phyloP scores from a whole-genome alignment of 2,329 filamentous ascomycete genomes.

The Microthyrium microscopicum region DNA sequence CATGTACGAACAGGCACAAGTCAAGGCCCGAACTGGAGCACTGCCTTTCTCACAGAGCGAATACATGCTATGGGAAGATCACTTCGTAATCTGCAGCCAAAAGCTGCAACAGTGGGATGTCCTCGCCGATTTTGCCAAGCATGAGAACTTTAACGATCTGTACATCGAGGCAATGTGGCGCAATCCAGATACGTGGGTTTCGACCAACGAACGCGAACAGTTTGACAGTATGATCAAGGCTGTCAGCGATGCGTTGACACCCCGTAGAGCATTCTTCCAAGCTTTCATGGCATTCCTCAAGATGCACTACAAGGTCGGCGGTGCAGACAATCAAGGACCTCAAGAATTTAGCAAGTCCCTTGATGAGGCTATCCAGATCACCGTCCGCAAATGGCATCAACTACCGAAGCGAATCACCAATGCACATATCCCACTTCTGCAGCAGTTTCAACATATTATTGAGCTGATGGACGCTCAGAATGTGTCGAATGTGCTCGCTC shows the following conservation, averaged over 20 bases:
- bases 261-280: slow-evolving; percentile 88
- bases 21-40: slow-evolving; percentile 92
- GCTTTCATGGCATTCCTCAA: slow-evolving; percentile 95
- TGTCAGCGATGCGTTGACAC: slow-evolving; percentile 92
- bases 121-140: slow-evolving; percentile 90
- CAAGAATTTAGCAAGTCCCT: slow-evolving; percentile 78
- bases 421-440: slow-evolving; percentile 82
- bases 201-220: slow-evolving; percentile 68
- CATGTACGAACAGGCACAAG: slow-evolving; percentile 90
- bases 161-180: slow-evolving; percentile 92
- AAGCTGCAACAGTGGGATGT: slow-evolving; percentile 99
- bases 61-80: slow-evolving; percentile 99
- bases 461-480: slow-evolving; percentile 95
- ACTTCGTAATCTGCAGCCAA: slow-evolving; percentile 94
- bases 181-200: slow-evolving; percentile 79
- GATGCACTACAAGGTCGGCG: slow-evolving; percentile 75
- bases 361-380: slow-evolving; percentile 93
- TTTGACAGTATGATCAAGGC: slow-evolving; percentile 90
- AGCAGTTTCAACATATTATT: slow-evolving; percentile 95
- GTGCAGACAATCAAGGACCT: slow-evolving; percentile 57
- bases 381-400: slow-evolving; percentile 97
- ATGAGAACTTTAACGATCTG: slow-evolving; percentile 95
- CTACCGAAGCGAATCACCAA: slow-evolving; percentile 87
- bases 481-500: slow-evolving; percentile 79
- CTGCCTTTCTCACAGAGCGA: slow-evolving; percentile 91